Evolutionary conservation across 2,329 filamentous ascomycete genomes (phyloP).

Genomic region (Chalaropsis thielavioides): DNA sequence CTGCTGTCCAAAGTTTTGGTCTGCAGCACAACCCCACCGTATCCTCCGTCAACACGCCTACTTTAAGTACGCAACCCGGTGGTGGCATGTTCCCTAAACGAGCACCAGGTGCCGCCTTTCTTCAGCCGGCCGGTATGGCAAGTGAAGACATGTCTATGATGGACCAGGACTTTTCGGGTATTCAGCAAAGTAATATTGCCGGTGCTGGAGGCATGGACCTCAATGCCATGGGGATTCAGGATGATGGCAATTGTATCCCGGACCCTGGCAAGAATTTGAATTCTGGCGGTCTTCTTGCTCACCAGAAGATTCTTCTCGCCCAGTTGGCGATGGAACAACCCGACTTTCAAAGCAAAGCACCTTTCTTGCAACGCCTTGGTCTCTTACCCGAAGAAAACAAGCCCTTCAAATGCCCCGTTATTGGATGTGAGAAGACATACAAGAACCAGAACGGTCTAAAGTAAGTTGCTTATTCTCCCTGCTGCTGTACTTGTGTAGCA

Average conservation of each 20-base stretch:
- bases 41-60: slow-evolving; percentile 92
- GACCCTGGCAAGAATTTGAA: slow-evolving; percentile 78
- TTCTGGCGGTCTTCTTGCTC: slow-evolving; percentile 32
- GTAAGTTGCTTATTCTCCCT: slow-evolving; percentile 36
- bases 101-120: slow-evolving; percentile 23
- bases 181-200: slow-evolving; percentile 31
- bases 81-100: slow-evolving; percentile 46
- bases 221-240: slow-evolving; percentile 20
- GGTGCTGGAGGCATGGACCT: slow-evolving; percentile 28
- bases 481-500: slow-evolving; percentile 11
- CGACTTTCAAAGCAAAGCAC: slow-evolving; percentile 52
- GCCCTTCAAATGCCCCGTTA: slow-evolving; percentile 93
- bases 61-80: slow-evolving; percentile 62
- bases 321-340: slow-evolving; percentile 62
- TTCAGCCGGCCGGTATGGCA: slow-evolving; percentile 27
- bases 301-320: slow-evolving; percentile 48
- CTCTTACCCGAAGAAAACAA: slow-evolving; percentile 82
- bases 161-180: slow-evolving; percentile 56
- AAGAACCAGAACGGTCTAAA: slow-evolving; percentile 99
- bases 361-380: slow-evolving; percentile 42
- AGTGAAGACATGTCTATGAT: slow-evolving; percentile 36
- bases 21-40: slow-evolving; percentile 91
- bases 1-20: slow-evolving; percentile 59
- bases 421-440: slow-evolving; percentile 97
- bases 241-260: slow-evolving; percentile 55